phyloP scores from a whole-genome alignment of 148 eudicot species.

The Gaultheria prostrata region DNA sequence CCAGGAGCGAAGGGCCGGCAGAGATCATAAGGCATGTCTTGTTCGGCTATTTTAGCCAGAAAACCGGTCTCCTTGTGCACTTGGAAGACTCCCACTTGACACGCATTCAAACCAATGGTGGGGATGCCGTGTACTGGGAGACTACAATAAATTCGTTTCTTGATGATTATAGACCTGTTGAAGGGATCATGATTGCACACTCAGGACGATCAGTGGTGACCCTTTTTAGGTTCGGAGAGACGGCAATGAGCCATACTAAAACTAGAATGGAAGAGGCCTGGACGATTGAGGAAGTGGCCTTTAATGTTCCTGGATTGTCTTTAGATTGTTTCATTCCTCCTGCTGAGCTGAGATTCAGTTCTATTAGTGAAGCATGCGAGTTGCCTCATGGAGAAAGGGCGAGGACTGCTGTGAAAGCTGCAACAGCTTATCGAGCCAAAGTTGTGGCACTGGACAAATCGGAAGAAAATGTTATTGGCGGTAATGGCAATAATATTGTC shows the following conservation, averaged over 20 bases:
- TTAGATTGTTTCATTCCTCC: conserved; percentile 91
- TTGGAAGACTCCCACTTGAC: conserved; percentile 67
- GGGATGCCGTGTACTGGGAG: conserved; percentile 97
- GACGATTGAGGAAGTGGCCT: conserved; percentile 44
- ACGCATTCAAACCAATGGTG: conserved; percentile 85
- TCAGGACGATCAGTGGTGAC: conserved; percentile 92
- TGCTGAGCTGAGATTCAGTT: conserved; percentile 62
- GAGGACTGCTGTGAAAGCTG: conserved; percentile 50
- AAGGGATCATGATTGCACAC: conserved; percentile 94
- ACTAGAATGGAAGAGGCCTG: conserved; percentile 45
- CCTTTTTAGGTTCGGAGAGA: conserved; percentile 89
- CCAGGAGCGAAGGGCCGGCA: conserved; percentile 47
- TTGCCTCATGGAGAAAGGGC: conserved; percentile 55
- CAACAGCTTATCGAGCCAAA: conserved; percentile 64
- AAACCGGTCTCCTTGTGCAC: conserved; percentile 59
- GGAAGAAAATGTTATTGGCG: conserved; percentile 13
- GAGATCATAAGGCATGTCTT: conserved; percentile 54
- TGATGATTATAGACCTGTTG: conserved; percentile 78
- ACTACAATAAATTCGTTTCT: conserved; percentile 80
- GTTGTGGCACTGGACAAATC: conserved; percentile 57
- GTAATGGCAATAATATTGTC: conserved; percentile 39
- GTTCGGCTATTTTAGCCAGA: conserved; percentile 62
- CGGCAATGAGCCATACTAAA: conserved; percentile 64
- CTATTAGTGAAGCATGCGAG: conserved; percentile 59
- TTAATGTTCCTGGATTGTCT: conserved; percentile 69